These are phyloP conservation scores for Cryomyces antarcticus DNA, from an alignment of 495 filamentous ascomycete genomes.

Conservation along the genomic window DNA sequence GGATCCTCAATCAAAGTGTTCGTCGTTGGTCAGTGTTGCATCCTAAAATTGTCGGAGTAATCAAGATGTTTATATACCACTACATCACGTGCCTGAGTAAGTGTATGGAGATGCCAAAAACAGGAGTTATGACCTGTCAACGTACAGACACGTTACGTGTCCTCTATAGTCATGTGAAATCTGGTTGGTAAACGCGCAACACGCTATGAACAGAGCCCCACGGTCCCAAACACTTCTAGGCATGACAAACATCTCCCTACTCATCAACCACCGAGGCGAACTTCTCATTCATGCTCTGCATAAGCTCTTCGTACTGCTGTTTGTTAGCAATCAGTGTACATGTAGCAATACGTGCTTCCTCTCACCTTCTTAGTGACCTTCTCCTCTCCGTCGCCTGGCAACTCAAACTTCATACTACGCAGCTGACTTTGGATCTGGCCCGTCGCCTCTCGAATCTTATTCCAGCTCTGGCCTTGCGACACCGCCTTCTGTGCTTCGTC, in stretches of 20 bases:
- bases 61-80: no score
- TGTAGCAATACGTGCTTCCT: not conserved
- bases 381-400: constrained; percentile 59
- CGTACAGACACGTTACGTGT: no score
- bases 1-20: no score
- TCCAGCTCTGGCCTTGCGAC: constrained; percentile 72
- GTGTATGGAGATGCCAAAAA: no score
- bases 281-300: constrained; percentile 82
- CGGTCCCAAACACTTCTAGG: no score
- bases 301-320: constrained; percentile 65
- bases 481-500: constrained; percentile 95
- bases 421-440: constrained; percentile 64
- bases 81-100: no score
- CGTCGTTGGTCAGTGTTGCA: no score
- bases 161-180: no score
- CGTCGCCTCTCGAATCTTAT: constrained; percentile 79
- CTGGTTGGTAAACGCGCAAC: no score
- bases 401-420: constrained; percentile 88
- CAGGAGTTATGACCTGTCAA: no score
- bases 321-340: not conserved
- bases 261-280: constrained; percentile 89
- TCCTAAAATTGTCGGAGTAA: no score
- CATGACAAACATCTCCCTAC: constrained; percentile 25
- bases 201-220: no score
- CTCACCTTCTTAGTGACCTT: constrained; percentile 57